Conservation (phyloP, 108 stramenopile genomes). For the Discostella stelligeroides region DNA sequence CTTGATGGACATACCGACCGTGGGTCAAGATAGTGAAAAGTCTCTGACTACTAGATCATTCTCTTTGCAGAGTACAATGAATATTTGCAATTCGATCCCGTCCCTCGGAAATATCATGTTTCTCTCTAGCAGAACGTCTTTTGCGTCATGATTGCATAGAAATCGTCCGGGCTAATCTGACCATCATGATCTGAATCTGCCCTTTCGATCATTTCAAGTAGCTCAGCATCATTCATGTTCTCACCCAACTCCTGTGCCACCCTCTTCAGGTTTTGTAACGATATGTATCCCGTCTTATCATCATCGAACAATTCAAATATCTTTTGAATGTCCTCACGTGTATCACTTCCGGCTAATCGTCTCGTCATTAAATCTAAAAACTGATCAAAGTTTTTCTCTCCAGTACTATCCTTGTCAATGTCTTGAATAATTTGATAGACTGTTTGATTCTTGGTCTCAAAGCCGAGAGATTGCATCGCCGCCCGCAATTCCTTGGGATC, state of each 20-base stretch:
- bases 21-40: too few species aligned
- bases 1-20: too few species aligned
- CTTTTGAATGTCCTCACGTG: slow-evolving; percentile 64
- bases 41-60: too few species aligned
- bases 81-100: background rate
- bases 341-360: slow-evolving; percentile 48
- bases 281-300: slow-evolving; percentile 94
- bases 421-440: slow-evolving; percentile 87
- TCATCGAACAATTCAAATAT: slow-evolving; percentile 99
- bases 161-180: slow-evolving; percentile 88
- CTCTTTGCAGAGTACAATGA: too few species aligned
- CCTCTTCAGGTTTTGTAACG: slow-evolving; percentile 90
- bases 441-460: slow-evolving; percentile 91
- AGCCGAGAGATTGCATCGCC: slow-evolving; percentile 92
- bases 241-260: slow-evolving; percentile 98
- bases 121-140: slow-evolving; percentile 47
- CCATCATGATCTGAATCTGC: slow-evolving; percentile 88
- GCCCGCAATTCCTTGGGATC: slow-evolving; percentile 93
- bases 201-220: slow-evolving; percentile 98
- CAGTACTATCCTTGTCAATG: slow-evolving; percentile 76
- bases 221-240: slow-evolving; percentile 95
- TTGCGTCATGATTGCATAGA: slow-evolving; percentile 91
- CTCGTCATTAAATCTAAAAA: slow-evolving; percentile 95
- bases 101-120: background rate
- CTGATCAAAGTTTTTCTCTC: slow-evolving; percentile 68